Base-by-base conservation (phyloP, 179 eudicot species). In the Beta macrorhiza region DNA sequence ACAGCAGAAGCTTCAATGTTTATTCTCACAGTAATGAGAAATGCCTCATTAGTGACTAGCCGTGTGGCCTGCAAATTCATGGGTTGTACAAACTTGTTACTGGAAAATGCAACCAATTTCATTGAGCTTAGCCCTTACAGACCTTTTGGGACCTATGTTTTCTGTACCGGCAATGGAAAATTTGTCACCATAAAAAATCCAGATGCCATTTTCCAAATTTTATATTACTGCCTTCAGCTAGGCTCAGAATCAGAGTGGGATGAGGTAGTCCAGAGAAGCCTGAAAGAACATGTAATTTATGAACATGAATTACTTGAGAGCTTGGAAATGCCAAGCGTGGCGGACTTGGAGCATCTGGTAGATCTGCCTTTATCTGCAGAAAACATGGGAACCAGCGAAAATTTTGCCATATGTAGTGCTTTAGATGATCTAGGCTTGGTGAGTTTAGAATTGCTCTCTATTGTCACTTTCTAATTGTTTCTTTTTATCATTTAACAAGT, bases 351-450 rank as follows among this genome's bases (percentile, higher is more conserved):
- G 77, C 77, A 74, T 53, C 64, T 74, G 13, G 63, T 25, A 55
- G 63, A 74, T 74, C 77, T 74, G 47, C 77, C 77, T 74, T 55
- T 74, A 74, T 53, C 44, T 15, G 7, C 63, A 74, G 77, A 56
- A 25, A 56, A 74, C 25, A 53, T 74, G 22, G 49, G 49, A 19
- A 64, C 10, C 42, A 79, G 75, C 75, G 87, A 80, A 76, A 78
- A 51, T 55, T 85, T 82, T 52, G 76, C 79, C 4, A 56, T 87
- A 58, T 76, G 77, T 78, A 57, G 75, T 67, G 91, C 92, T 49
- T 70, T 95, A 78, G 84, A 89, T 56, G 93, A 95, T 79, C 89
- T 95, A 47, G 93, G 97, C 61, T 81, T 93, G 91, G 98, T 95
- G 80, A 86, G 91, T 88, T 62, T 67, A 56, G 6, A 25, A 14